These are phyloP conservation scores for Paraphaeosphaeria minitans DNA, from an alignment of 2,329 filamentous ascomycete genomes.

Conservation along the genomic window DNA sequence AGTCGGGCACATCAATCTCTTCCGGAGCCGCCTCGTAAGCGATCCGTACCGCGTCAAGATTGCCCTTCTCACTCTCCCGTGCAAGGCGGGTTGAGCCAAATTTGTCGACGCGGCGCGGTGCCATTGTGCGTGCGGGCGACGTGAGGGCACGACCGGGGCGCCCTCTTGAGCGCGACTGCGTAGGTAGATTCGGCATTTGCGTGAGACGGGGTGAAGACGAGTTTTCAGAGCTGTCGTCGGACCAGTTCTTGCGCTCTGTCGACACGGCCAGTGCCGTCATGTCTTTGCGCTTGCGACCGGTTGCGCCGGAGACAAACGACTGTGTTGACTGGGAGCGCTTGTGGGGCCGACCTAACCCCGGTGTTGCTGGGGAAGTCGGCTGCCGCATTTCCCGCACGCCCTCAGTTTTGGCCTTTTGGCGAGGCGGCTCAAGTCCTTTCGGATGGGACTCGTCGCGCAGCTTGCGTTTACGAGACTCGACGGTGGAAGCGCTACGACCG, in stretches of 20 bases:
- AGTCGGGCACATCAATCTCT: constrained; percentile 87
- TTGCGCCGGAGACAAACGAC: constrained; percentile 34
- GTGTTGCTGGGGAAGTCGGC: constrained; percentile 41
- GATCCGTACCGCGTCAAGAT: constrained; percentile 77
- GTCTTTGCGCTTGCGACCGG: constrained; percentile 44
- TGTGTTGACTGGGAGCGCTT: constrained; percentile 48
- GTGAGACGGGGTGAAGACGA: constrained; percentile 44
- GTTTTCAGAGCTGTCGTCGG: constrained; percentile 44
- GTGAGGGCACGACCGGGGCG: constrained; percentile 64
- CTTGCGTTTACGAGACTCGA: constrained; percentile 49
- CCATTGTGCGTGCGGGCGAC: constrained; percentile 62
- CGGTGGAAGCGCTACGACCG: constrained; percentile 45
- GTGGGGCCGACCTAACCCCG: constrained; percentile 42
- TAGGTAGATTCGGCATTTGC: constrained; percentile 35
- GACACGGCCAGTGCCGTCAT: constrained; percentile 36
- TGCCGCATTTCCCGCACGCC: constrained; percentile 39
- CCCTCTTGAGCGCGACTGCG: constrained; percentile 53
- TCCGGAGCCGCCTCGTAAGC: constrained; percentile 79
- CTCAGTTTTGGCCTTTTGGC: constrained; percentile 48
- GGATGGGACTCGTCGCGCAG: constrained; percentile 43
- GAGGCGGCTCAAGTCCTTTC: constrained; percentile 45
- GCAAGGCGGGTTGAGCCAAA: constrained; percentile 90
- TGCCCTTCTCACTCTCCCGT: constrained; percentile 85
- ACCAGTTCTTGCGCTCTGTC: constrained; percentile 39
- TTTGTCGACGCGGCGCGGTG: constrained; percentile 86